Evolutionary conservation across 2,329 filamentous ascomycete genomes (phyloP).

Genomic region (Sarocladium strictum): DNA sequence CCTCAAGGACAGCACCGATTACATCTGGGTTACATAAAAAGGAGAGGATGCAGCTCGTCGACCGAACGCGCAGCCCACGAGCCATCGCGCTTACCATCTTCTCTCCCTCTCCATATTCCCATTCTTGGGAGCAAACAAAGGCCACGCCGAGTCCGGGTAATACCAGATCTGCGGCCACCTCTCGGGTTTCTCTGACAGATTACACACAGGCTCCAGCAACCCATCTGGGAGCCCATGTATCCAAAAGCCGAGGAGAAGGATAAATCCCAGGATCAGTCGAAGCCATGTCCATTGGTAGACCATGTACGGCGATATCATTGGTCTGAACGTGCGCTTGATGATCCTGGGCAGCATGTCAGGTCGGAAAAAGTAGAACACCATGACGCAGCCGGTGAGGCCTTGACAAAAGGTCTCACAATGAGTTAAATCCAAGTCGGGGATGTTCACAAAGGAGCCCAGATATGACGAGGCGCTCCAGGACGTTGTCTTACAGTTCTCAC

Average conservation of each 20-base stretch:
- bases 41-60: too few relatives aligned
- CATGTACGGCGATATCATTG: background rate
- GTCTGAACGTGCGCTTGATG: background rate
- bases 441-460: background rate
- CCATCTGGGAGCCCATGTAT: background rate
- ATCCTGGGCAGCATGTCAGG: background rate
- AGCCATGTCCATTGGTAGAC: background rate
- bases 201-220: background rate
- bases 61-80: background rate
- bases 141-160: background rate
- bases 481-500: background rate
- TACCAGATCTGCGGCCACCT: slow-evolving; percentile 4
- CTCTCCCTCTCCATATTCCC: background rate
- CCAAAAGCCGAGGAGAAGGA: background rate
- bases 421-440: background rate
- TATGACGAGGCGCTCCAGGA: background rate
- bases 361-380: slow-evolving; percentile 4
- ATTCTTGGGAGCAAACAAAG: background rate
- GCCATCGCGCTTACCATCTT: background rate
- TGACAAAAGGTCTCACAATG: background rate
- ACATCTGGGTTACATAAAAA: too few relatives aligned
- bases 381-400: background rate
- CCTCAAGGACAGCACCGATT: background rate
- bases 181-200: background rate
- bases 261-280: background rate